These are phyloP conservation scores for Bigelowiella natans DNA, from an alignment of 78 protist species.

Conservation along the genomic window DNA sequence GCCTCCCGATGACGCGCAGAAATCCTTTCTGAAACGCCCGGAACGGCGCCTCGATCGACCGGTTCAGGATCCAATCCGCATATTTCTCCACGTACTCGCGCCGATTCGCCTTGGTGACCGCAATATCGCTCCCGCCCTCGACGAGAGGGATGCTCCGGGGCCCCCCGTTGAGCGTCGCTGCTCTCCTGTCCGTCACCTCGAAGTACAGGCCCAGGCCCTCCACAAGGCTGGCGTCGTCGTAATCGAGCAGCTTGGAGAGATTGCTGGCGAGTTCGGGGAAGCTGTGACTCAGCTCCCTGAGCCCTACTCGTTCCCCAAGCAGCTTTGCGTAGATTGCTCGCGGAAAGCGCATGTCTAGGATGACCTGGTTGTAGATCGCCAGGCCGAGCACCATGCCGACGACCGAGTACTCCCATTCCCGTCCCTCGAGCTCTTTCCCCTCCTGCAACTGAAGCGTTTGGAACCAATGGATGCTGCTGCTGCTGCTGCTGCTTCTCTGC, in stretches of 20 bases:
- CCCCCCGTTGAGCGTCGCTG: conserved; percentile 61
- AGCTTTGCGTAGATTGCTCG: conserved; percentile 66
- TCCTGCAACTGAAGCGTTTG: conserved; percentile 56
- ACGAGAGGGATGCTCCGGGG: conserved; percentile 37
- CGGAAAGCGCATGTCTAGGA: conserved; percentile 86
- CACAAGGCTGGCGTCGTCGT: conserved; percentile 62
- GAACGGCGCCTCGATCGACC: conserved; percentile 55
- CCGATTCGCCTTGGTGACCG: conserved; percentile 65
- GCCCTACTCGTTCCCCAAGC: conserved; percentile 7
- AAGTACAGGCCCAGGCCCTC: conserved; percentile 44
- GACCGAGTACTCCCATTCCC: conserved; percentile 26
- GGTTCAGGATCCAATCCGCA: conserved; percentile 39
- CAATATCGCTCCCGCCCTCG: conserved; percentile 55
- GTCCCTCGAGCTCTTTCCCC: conserved; percentile 36
- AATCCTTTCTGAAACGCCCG: conserved; percentile 66
- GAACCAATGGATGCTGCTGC: conserved; percentile 45
- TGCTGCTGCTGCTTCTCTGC: too few relatives aligned
- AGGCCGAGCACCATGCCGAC: conserved; percentile 40
- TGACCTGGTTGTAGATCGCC: conserved; percentile 89
- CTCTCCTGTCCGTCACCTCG: conserved; percentile 25
- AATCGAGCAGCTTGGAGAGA: conserved; percentile 42
- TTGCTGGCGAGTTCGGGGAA: conserved; percentile 43
- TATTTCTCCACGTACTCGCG: conserved; percentile 64
- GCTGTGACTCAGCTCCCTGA: conserved; percentile 8
- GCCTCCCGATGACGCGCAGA: conserved; percentile 38